Base-by-base conservation (phyloP, 192 early-diverging fungal species). In the Kappamyces sp. region DNA sequence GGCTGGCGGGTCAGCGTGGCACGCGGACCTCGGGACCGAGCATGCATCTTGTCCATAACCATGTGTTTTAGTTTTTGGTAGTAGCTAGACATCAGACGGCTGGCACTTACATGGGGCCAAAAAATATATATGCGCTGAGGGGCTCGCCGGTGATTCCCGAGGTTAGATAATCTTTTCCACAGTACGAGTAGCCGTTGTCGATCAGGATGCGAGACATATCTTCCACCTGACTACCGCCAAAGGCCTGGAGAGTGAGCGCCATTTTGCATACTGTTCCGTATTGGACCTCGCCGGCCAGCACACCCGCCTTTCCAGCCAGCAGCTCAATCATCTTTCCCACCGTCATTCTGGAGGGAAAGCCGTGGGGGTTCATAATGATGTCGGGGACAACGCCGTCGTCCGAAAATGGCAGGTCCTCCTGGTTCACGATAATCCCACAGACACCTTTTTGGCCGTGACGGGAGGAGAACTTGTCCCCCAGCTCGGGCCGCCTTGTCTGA, bases 21-120 rank as follows among this genome's bases (percentile, higher is more conserved):
- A 30, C 90, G 82, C n/a, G 92, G 92, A 58, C 95, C 95, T 36
- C 86, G 84, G 35, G 90, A 80, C 63, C 95, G 85, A 11, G 93
- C 91, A 67, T 96, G 93, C 92, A 98, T 98, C 75, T 98, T 98
- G 74, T 98, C 95, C 73, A 93, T 86, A 2, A 98, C 93, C 93
- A 96, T 96, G 62, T 98, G 95, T 81, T 98, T 98, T 48, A 98
- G 78, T 61, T 93, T 93, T 72, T 96, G 93, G 69, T 98, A 98
- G 66, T 95, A 91, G 39, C 57, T 45, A 41, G 2, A 4, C 3
- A 37, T 14, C 30, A 47, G 31, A 5, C 6, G 37, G 31, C 22
- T 7, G 41, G 32, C 11, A 7, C 4, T 40, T 41, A 79, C 11
- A 95, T 86, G 5, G 91, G 91, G 35, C 95, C 95, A 76, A 90